Evolutionary conservation across 192 early-diverging fungal genomes (phyloP).

Genomic region (Endogone sp.): DNA sequence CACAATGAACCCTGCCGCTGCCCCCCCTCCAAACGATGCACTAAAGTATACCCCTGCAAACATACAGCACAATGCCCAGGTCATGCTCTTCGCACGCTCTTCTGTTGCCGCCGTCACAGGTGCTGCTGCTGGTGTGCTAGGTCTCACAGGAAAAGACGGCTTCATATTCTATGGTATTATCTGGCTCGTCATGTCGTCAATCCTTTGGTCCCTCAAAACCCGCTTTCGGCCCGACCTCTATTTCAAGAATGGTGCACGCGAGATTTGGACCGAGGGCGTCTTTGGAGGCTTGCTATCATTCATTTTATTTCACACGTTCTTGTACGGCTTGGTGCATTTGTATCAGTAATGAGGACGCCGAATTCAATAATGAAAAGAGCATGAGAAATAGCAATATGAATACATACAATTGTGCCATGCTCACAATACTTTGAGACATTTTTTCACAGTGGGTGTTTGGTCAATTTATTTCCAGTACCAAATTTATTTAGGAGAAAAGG

Average conservation of each 20-base stretch:
- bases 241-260: constrained; percentile 44
- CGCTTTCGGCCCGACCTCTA: constrained; percentile 47
- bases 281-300: constrained; percentile 58
- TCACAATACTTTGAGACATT: too few species aligned
- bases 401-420: too few species aligned
- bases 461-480: too few species aligned
- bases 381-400: too few species aligned
- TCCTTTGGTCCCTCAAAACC: constrained; percentile 59
- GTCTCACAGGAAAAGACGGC: constrained; percentile 76
- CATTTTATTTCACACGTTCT: constrained; percentile 74
- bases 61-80: constrained; percentile 55
- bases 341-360: constrained; percentile 51
- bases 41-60: constrained; percentile 40
- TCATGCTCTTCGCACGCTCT: constrained; percentile 62
- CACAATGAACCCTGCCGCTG: neutral
- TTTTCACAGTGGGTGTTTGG: too few species aligned
- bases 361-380: too few species aligned
- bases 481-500: too few species aligned
- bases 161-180: constrained; percentile 78
- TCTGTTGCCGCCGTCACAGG: constrained; percentile 73
- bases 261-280: constrained; percentile 58
- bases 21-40: neutral
- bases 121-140: constrained; percentile 84
- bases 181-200: constrained; percentile 58
- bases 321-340: constrained; percentile 75